Evolutionary conservation across 805 yeast genomes (phyloP).

Genomic region (Barnettozyma populi): DNA sequence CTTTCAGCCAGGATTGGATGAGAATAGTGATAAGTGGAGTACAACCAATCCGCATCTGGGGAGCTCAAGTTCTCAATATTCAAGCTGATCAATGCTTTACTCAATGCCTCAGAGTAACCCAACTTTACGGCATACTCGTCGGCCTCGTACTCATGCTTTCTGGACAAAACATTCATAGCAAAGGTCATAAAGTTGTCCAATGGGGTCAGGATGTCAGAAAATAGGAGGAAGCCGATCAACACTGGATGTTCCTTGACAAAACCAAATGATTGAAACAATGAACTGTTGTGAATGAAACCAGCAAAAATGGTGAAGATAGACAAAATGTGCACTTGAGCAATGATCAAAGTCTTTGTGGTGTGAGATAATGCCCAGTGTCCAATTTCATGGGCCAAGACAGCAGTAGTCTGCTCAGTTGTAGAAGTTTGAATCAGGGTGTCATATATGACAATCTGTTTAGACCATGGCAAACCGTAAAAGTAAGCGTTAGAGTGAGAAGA

Average conservation of each 20-base stretch:
- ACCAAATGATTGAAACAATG: conserved; percentile 76
- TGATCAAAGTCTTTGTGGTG: conserved; percentile 66
- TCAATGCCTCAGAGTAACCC: conserved; percentile 66
- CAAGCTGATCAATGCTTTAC: conserved; percentile 66
- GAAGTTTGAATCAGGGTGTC: conserved; percentile 87
- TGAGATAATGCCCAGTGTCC: conserved; percentile 97
- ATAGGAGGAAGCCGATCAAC: conserved; percentile 75
- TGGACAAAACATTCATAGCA: conserved; percentile 60
- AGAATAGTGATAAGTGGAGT: conserved; percentile 80
- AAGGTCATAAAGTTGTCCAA: conserved; percentile 65
- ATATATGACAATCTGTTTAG: conserved; percentile 88
- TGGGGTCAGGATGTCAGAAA: conserved; percentile 75
- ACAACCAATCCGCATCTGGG: conserved; percentile 87
- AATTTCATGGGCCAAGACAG: conserved; percentile 96
- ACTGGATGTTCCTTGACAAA: conserved; percentile 63
- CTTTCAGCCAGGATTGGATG: conserved; percentile 94
- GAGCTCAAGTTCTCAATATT: conserved; percentile 78
- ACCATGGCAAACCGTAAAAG: conserved; percentile 94
- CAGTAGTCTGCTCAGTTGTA: conserved; percentile 74
- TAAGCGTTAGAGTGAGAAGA: conserved; percentile 96
- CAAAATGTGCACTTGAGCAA: conserved; percentile 60
- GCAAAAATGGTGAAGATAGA: conserved; percentile 69
- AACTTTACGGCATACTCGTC: conserved; percentile 76
- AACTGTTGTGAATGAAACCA: conserved; percentile 70
- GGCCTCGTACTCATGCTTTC: conserved; percentile 92